Base-by-base conservation (phyloP, 306 rosid species). In the Cucumis hystrix region DNA sequence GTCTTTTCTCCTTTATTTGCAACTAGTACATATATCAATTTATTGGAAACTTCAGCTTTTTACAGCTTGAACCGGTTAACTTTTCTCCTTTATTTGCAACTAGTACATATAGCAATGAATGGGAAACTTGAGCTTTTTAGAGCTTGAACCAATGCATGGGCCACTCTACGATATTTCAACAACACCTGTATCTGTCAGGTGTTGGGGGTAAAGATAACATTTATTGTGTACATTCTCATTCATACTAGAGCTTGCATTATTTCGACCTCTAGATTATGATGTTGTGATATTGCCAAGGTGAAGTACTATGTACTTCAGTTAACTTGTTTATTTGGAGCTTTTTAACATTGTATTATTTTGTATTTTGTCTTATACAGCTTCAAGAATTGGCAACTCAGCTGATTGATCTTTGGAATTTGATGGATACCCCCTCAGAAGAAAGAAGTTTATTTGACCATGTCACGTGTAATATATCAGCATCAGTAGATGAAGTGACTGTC, bases 401-500 rank as follows among this genome's bases (percentile, higher is more conserved):
- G 54, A 86, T 91, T 78, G 81, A 96, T 88, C 88, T 96, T 39
- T 96, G 99, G 99, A 92, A 96, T 89, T 89, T 96, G 86, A 96
- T 96, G 99, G 99, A 96, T 83, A 96, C 99, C 30, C 88, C 91
- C 70, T 79, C 77, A 9, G 98, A 92, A 76, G 99, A 96, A 84
- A 89, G 99, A 86, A 85, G 84, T 49, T 87, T 89, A 41, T 96
- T 92, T 82, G 97, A 96, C 70, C 99, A 96, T 85, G 97, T 96
- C 73, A 96, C 99, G 16, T 92, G 98, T 81, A 92, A 96, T 76
- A 92, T 91, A 69, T 96, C 97, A 39, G 97, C 99, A 79, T 88
- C 96, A 37, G 99, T 91, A 21, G 99, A 96, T 83, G 99, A 96
- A 85, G 99, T 96, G 85, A 91, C 92, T 18, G 88, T 92, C 77